Percentiles rank a stretch among this genome's conserved stretches.
These are phyloP conservation scores for Aspergillus bertholletiae DNA, from an alignment of 495 filamentous ascomycete species.

Conservation along the genomic window DNA sequence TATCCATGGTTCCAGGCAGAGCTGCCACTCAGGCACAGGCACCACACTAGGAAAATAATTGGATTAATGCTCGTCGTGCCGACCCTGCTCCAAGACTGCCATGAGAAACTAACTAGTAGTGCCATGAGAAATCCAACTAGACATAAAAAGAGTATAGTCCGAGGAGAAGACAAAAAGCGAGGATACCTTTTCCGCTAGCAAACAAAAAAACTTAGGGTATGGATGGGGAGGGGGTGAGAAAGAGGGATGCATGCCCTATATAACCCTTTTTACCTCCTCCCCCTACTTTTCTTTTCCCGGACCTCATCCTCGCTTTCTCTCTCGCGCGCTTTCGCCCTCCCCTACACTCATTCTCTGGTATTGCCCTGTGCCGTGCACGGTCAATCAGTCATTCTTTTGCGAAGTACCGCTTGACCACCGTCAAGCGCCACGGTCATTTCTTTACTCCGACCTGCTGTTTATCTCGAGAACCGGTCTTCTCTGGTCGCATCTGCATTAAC, in stretches of 20 bases:
- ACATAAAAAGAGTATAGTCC: too few relatives aligned
- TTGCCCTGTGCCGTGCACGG: constrained; percentile 40
- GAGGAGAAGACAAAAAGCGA: too few relatives aligned
- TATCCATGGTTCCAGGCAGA: too few relatives aligned
- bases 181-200: neutral
- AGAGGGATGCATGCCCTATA: neutral
- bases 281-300: neutral
- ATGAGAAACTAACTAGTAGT: neutral
- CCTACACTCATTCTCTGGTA: constrained; percentile 14
- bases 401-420: neutral
- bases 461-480: constrained; percentile 17
- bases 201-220: neutral
- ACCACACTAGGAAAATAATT: too few relatives aligned
- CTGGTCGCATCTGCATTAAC: neutral
- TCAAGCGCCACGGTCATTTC: neutral
- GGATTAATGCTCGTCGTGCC: too few relatives aligned
- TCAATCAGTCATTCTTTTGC: constrained; percentile 23
- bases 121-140: neutral
- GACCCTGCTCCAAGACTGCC: neutral
- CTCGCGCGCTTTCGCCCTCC: constrained; percentile 5
- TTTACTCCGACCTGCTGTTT: neutral
- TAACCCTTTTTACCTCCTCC: neutral
- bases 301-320: constrained; percentile 7
- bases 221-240: neutral
- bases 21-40: too few relatives aligned